Conservation (phyloP, 2,329 filamentous ascomycete genomes). For the Aspergillus sp. region DNA sequence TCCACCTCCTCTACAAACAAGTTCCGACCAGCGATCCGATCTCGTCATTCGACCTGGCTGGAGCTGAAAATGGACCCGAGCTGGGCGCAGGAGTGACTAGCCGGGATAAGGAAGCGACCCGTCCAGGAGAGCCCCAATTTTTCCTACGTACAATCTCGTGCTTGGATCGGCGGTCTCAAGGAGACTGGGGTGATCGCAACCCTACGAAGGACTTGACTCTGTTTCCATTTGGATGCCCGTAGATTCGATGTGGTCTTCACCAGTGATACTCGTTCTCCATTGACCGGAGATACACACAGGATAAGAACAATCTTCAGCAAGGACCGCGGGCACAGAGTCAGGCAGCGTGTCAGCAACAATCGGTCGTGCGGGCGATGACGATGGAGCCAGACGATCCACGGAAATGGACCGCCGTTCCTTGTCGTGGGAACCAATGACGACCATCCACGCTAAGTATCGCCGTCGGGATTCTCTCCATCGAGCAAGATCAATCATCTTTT, state of each 20-base stretch:
- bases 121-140: slow-evolving; percentile 10
- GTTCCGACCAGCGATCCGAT: slow-evolving; percentile 8
- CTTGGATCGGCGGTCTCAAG: slow-evolving; percentile 21
- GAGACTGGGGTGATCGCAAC: slow-evolving; percentile 4
- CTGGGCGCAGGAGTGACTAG: slow-evolving; percentile 1
- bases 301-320: background rate
- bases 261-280: background rate
- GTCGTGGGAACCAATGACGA: slow-evolving; percentile 15
- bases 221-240: too few relatives aligned
- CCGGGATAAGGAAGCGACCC: background rate
- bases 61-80: slow-evolving; percentile 16
- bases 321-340: slow-evolving; percentile 6
- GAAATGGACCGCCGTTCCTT: slow-evolving; percentile 20
- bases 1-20: background rate
- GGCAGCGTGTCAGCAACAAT: slow-evolving; percentile 15
- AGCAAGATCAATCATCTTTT: slow-evolving; percentile 5
- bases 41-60: slow-evolving; percentile 15
- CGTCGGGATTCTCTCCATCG: slow-evolving; percentile 4
- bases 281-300: slow-evolving; percentile 4
- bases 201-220: too few relatives aligned
- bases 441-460: background rate
- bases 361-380: slow-evolving; percentile 13
- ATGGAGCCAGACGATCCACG: slow-evolving; percentile 19
- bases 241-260: too few relatives aligned
- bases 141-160: background rate